Evolutionary conservation across 78 protist genomes (phyloP), one percentile per base, ranked within the genome.

Genomic region (Trichosphaerium sp.): DNA sequence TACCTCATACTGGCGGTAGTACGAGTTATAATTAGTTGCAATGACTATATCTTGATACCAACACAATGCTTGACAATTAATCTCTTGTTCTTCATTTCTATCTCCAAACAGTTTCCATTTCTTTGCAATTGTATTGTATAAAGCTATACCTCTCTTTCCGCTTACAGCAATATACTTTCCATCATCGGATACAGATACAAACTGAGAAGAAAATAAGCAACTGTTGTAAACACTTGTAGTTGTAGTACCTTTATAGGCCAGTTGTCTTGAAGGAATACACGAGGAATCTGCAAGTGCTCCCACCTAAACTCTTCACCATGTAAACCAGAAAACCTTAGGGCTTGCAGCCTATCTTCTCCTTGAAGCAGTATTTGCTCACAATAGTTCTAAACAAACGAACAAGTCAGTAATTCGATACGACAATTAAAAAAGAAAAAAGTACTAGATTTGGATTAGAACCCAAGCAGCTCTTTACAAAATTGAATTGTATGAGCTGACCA

Each of bases 21-120:
- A n/a, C n/a, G 59, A 34, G 28, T 32, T 6, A 32, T 34, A 10
- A 10, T 35, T 54, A 35, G 59, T 35, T 42, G 70, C 43, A 10
- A 61, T 57, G 1, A 65, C 23, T 21, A 64, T 35, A 44, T 69
- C 56, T 21, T 78, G 69, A 41, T 69, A 78, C 84, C 84, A 78
- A n/a, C 74, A 65, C 3, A 78, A 68, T 4, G 60, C 37, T 4
- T 48, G 29, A 23, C 65, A 39, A 37, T 78, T 49, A 18, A 78
- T 78, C 7, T 43, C 69, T 40, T 68, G 72, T 42, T 78, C 84
- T 49, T 78, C 79, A 35, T 68, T 59, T 10, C 84, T 54, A 61
- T 78, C 84, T 34, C 84, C 84, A 78, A 78, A 78, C 74, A 78
- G 69, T 39, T 78, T 78, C 84, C 84, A 78, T 23, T 77, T 61